phyloP scores from a whole-genome alignment of 768 basidiomycete species.

The Exidia glandulosa region DNA sequence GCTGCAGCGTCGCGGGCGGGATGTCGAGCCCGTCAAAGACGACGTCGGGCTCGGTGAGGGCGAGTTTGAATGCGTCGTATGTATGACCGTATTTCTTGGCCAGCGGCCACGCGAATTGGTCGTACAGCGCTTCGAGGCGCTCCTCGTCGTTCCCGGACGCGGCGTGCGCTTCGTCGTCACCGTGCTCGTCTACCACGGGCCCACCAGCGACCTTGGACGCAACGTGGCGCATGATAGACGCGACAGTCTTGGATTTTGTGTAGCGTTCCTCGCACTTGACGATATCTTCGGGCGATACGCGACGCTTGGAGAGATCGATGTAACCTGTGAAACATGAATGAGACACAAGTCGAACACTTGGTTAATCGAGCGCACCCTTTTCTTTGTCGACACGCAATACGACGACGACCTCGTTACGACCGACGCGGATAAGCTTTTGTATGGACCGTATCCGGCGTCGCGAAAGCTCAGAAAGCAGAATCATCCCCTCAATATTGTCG shows the following conservation, averaged over 20 bases:
- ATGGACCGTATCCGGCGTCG: slow-evolving; percentile 92
- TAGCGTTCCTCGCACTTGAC: slow-evolving; percentile 98
- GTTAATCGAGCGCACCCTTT: slow-evolving; percentile 55
- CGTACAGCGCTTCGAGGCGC: slow-evolving; percentile 77
- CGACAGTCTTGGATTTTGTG: slow-evolving; percentile 95
- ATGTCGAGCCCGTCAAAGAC: slow-evolving; percentile 69
- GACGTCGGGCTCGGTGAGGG: slow-evolving; percentile 69
- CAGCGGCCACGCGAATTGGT: slow-evolving; percentile 86
- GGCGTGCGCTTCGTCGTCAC: slow-evolving; percentile 28
- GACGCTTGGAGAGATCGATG: slow-evolving; percentile 96
- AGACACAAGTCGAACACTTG: not conserved
- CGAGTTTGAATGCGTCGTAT: slow-evolving; percentile 95
- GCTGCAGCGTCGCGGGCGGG: slow-evolving; percentile 41
- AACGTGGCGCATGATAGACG: slow-evolving; percentile 86
- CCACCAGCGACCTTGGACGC: slow-evolving; percentile 60
- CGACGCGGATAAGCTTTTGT: slow-evolving; percentile 94
- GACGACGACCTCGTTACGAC: slow-evolving; percentile 96
- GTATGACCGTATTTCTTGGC: slow-evolving; percentile 88
- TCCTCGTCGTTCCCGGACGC: slow-evolving; percentile 56
- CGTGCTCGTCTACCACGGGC: slow-evolving; percentile 19
- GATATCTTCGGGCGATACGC: slow-evolving; percentile 96
- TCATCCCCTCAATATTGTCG: slow-evolving; percentile 99
- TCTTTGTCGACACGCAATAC: slow-evolving; percentile 98
- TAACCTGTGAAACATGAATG: slow-evolving; percentile 49
- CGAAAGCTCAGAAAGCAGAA: slow-evolving; percentile 94